Evolutionary conservation across 169 alveolate genomes (phyloP).

Genomic region (Cryptosporidium tyzzeri): DNA sequence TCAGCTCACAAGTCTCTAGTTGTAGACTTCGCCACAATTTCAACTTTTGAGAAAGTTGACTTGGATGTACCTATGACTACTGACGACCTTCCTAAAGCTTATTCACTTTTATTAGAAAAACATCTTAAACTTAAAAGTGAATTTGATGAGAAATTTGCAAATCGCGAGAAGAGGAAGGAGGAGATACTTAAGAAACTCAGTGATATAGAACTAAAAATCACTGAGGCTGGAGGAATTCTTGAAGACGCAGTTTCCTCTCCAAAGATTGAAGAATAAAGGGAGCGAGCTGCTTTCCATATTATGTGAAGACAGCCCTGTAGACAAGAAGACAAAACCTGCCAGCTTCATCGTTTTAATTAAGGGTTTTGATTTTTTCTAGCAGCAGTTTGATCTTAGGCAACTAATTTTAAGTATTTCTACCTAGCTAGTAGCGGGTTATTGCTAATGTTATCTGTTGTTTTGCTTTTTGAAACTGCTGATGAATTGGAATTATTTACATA

Average conservation of each 20-base stretch:
- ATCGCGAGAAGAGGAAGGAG: constrained; percentile 71
- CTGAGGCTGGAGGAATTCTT: constrained; percentile 56
- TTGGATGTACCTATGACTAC: constrained; percentile 67
- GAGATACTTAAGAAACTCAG: constrained; percentile 51
- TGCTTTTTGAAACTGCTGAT: no score
- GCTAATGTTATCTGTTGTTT: background rate
- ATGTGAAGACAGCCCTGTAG: background rate
- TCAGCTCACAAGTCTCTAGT: constrained; percentile 28
- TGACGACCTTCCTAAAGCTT: constrained; percentile 56
- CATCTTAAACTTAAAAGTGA: constrained; percentile 43
- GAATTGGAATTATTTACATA: background rate
- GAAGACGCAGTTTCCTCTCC: constrained; percentile 21
- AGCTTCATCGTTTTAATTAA: constrained; percentile 1
- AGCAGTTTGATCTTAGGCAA: constrained; percentile 28
- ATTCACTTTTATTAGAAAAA: constrained; percentile 34
- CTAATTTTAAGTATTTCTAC: constrained; percentile 10
- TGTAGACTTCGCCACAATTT: constrained; percentile 56
- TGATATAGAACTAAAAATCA: constrained; percentile 35
- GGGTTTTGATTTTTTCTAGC: background rate
- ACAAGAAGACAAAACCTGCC: background rate
- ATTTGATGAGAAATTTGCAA: constrained; percentile 62
- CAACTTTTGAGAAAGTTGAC: constrained; percentile 63
- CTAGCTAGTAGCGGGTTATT: constrained; percentile 18
- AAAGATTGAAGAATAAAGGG: constrained; percentile 31
- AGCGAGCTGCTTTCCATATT: background rate